phyloP scores from a whole-genome alignment of 495 filamentous ascomycete genomes.

The Neurospora sp. region DNA sequence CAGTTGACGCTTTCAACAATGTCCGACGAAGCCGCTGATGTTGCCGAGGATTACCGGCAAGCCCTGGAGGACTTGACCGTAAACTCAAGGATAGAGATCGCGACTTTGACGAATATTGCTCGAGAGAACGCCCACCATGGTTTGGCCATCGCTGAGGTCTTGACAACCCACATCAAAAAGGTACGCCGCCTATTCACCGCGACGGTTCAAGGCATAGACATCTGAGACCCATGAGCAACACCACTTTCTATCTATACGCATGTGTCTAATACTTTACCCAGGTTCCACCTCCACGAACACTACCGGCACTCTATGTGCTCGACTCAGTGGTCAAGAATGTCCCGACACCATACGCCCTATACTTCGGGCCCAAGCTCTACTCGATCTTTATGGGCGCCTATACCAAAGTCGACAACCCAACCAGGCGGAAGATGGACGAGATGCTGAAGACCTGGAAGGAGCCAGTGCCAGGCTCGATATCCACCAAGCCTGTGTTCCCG shows the following conservation, averaged over 20 bases:
- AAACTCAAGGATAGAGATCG: constrained; percentile 88
- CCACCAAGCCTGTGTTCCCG: constrained; percentile 80
- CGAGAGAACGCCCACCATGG: constrained; percentile 94
- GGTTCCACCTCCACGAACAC: constrained; percentile 74
- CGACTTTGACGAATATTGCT: constrained; percentile 89
- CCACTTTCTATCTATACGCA: background rate
- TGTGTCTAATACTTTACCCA: constrained; percentile 29
- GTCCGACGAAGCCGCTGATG: constrained; percentile 71
- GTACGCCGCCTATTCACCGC: constrained; percentile 50
- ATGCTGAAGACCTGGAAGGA: constrained; percentile 99
- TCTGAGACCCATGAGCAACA: background rate
- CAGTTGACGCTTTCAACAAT: constrained; percentile 35
- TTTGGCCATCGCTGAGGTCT: constrained; percentile 73
- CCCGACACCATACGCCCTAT: constrained; percentile 91
- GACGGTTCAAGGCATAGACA: background rate
- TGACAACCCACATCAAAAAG: constrained; percentile 86
- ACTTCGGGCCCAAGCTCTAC: constrained; percentile 84
- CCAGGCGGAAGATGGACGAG: constrained; percentile 86
- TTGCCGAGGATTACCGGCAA: constrained; percentile 88
- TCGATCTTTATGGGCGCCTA: constrained; percentile 95
- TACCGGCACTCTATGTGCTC: constrained; percentile 93
- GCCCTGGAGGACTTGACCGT: constrained; percentile 83
- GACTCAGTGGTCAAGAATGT: constrained; percentile 99
- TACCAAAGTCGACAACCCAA: constrained; percentile 66
- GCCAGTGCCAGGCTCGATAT: constrained; percentile 83